phyloP scores from a whole-genome alignment of 768 basidiomycete genomes.

The Mycena filopes region DNA sequence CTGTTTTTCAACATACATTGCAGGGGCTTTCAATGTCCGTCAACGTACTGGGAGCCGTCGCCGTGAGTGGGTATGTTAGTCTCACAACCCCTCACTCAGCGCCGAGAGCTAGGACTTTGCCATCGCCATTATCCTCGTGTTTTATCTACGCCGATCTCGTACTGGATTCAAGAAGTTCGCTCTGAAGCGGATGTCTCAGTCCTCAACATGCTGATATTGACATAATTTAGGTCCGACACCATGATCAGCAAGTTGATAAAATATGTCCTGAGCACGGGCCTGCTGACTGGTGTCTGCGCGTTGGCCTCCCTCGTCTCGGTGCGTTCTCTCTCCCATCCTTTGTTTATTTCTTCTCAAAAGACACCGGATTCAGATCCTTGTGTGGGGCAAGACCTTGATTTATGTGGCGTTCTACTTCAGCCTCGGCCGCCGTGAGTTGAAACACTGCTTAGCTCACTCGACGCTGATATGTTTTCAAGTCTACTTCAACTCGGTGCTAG shows the following conservation, averaged over 20 bases:
- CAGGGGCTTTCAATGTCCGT: slow-evolving; percentile 68
- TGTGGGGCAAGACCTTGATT: slow-evolving; percentile 60
- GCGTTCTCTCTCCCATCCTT: background rate
- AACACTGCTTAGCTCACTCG: background rate
- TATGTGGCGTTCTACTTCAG: slow-evolving; percentile 71
- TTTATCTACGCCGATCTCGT: slow-evolving; percentile 59
- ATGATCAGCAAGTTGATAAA: slow-evolving; percentile 52
- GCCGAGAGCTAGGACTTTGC: slow-evolving; percentile 47
- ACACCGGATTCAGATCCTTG: slow-evolving; percentile 49
- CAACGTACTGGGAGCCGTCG: slow-evolving; percentile 60
- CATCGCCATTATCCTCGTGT: slow-evolving; percentile 61
- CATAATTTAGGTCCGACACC: slow-evolving; percentile 50
- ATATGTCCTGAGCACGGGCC: slow-evolving; percentile 45
- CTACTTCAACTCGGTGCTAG: slow-evolving; percentile 65
- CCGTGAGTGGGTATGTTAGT: slow-evolving; percentile 15
- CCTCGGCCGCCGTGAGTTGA: slow-evolving; percentile 57
- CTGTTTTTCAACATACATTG: slow-evolving; percentile 2
- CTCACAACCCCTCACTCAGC: too few relatives aligned
- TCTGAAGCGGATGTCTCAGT: slow-evolving; percentile 31
- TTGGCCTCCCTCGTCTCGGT: slow-evolving; percentile 55
- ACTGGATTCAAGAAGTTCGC: slow-evolving; percentile 68
- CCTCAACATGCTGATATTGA: slow-evolving; percentile 27
- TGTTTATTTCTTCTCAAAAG: background rate
- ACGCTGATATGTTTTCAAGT: slow-evolving; percentile 42
- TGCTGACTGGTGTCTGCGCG: slow-evolving; percentile 55